Base-by-base conservation (phyloP, 306 rosid species). In the Canavalia ensiformis region DNA sequence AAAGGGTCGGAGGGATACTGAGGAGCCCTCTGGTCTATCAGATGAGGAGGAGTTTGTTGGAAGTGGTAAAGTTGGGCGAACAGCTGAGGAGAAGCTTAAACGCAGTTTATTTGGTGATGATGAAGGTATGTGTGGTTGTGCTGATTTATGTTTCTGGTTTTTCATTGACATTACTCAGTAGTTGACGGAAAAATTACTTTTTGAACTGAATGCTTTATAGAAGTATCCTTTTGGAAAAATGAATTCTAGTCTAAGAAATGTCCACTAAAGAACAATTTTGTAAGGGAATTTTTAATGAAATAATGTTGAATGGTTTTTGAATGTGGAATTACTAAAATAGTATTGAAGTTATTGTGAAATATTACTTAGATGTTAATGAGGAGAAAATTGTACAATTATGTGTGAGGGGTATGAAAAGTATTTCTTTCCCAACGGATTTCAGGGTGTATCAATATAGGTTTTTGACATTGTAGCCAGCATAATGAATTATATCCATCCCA, bases 21-120 rank as follows among this genome's bases (percentile, higher is more conserved):
- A 80, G 65, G 97, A 89, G 68, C 84, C 91, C 46, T 89, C 91
- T 75, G 96, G 94, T 72, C 79, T 91, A 64, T 91, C 91, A 69
- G 99, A 91, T 8, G 99, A 95, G 70, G 99, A 91, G 78, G 99
- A 93, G 84, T 89, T 91, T 84, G 74, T 41, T 77, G 94, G 97
- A 77, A 88, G 85, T 75, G 97, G 96, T 80, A 95, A 94, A 89
- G 86, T 87, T 44, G 98, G 97, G 77, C 88, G 96, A 68, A 90
- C 96, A 79, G 97, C 99, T 0, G 98, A 95, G 88, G 97, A 95
- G 88, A 93, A 93, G 92, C 94, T 95, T 81, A 88, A 90, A 84
- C 94, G 83, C 74, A 87, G 88, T 82, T 89, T 95, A 83, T 95
- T 95, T 83, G 99, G 90, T 33, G 96, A 90, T 83, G 99, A 90